Percentiles rank a stretch among this genome's conserved stretches.
These are phyloP conservation scores for Candida khao-thaluensis DNA, from an alignment of 805 yeast species.

Conservation along the genomic window DNA sequence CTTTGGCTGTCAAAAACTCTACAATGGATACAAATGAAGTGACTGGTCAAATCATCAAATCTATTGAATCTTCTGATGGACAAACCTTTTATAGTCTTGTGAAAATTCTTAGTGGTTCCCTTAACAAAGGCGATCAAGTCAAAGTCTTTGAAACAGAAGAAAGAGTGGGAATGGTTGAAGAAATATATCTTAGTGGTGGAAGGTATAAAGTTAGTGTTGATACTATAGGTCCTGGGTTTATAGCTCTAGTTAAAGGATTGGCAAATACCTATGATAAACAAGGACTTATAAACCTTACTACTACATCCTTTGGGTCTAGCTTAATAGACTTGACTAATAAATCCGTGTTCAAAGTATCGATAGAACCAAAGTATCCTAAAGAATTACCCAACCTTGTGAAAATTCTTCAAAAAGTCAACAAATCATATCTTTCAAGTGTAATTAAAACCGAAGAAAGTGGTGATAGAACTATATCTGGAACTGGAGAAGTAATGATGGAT, in stretches of 20 bases:
- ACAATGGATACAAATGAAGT: neutral
- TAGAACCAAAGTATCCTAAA: constrained; percentile 77
- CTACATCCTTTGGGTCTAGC: neutral
- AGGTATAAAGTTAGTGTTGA: constrained; percentile 61
- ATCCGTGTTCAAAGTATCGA: constrained; percentile 75
- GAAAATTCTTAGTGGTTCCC: constrained; percentile 59
- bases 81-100: constrained; percentile 55
- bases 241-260: constrained; percentile 67
- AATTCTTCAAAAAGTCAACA: constrained; percentile 63
- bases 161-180: constrained; percentile 39
- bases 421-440: constrained; percentile 62
- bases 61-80: constrained; percentile 56
- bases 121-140: constrained; percentile 48
- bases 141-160: constrained; percentile 59
- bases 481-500: constrained; percentile 88
- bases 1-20: too few relatives aligned
- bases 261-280: constrained; percentile 55
- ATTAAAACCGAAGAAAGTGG: constrained; percentile 87
- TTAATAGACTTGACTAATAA: constrained; percentile 12
- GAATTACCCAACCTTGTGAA: constrained; percentile 71
- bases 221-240: constrained; percentile 60
- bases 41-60: constrained; percentile 43
- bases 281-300: constrained; percentile 47
- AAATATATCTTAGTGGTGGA: constrained; percentile 60
- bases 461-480: constrained; percentile 74